These are phyloP conservation scores for Tetracladium marchalianum DNA, from an alignment of 495 filamentous ascomycete species.

Conservation along the genomic window DNA sequence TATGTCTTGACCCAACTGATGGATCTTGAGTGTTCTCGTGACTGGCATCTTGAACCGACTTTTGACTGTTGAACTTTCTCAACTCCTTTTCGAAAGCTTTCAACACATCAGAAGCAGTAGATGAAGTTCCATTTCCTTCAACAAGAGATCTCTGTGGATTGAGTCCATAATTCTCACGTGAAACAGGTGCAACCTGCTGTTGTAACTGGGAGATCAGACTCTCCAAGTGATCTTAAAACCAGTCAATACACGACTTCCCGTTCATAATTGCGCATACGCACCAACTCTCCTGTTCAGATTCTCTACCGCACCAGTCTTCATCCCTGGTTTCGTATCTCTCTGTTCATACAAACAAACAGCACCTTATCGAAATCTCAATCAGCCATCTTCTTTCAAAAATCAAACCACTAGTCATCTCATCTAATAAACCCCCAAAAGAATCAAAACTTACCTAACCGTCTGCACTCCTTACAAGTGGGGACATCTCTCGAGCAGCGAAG, in stretches of 20 bases:
- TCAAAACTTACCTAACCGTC: no score
- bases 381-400: no score
- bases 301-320: slow-evolving; percentile 21
- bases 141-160: neutral
- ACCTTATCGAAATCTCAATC: slow-evolving; percentile 2
- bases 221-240: neutral
- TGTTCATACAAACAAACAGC: slow-evolving; percentile 17
- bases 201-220: neutral
- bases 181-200: neutral
- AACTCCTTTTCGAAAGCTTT: neutral
- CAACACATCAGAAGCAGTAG: neutral
- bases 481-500: slow-evolving; percentile 19
- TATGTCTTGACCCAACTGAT: no score
- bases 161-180: neutral
- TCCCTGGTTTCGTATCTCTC: slow-evolving; percentile 18
- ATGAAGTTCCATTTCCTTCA: neutral
- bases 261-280: neutral
- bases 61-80: neutral
- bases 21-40: no score
- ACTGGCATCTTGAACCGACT: no score
- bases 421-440: slow-evolving; percentile 5
- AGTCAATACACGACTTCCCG: neutral
- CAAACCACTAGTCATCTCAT: neutral
- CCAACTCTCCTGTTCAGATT: slow-evolving; percentile 19
- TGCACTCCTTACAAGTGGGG: neutral